phyloP scores from a whole-genome alignment of 805 yeast genomes.

The Candida boidinii region DNA sequence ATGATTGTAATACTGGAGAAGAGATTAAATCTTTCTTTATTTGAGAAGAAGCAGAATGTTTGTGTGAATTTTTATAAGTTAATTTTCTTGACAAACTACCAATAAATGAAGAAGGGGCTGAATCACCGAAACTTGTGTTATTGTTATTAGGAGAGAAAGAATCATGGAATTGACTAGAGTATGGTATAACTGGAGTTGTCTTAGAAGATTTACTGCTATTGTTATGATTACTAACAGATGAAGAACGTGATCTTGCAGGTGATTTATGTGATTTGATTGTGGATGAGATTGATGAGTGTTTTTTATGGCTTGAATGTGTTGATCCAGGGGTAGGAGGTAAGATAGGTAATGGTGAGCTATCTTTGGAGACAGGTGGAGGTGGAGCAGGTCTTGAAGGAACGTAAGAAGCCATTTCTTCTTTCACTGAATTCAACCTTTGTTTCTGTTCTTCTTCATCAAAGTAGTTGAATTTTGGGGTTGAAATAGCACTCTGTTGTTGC shows the following conservation, averaged over 20 bases:
- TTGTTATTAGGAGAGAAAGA: neutral
- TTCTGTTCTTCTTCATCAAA: neutral
- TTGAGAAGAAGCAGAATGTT: too few relatives aligned
- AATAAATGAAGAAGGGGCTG: constrained; percentile 19
- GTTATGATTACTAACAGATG: too few relatives aligned
- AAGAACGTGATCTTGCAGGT: too few relatives aligned
- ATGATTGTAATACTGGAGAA: too few relatives aligned
- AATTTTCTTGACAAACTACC: constrained; percentile 21
- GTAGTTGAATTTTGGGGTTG: constrained; percentile 4
- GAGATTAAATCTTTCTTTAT: too few relatives aligned
- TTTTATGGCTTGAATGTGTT: neutral
- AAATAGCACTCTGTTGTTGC: constrained; percentile 3
- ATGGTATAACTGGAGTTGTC: too few relatives aligned
- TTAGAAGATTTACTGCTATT: too few relatives aligned
- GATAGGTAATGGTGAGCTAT: constrained; percentile 15
- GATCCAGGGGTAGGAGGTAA: neutral
- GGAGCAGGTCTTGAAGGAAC: constrained; percentile 29
- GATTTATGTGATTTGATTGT: too few relatives aligned
- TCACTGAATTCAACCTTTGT: neutral
- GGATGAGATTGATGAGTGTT: neutral
- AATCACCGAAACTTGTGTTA: neutral
- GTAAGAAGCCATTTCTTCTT: constrained; percentile 17
- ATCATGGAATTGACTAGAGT: too few relatives aligned
- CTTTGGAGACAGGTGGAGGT: constrained; percentile 26
- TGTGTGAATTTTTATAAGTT: constrained; percentile 10